Conservation (phyloP, 306 rosid species). For the Acacia crassicarpa region DNA sequence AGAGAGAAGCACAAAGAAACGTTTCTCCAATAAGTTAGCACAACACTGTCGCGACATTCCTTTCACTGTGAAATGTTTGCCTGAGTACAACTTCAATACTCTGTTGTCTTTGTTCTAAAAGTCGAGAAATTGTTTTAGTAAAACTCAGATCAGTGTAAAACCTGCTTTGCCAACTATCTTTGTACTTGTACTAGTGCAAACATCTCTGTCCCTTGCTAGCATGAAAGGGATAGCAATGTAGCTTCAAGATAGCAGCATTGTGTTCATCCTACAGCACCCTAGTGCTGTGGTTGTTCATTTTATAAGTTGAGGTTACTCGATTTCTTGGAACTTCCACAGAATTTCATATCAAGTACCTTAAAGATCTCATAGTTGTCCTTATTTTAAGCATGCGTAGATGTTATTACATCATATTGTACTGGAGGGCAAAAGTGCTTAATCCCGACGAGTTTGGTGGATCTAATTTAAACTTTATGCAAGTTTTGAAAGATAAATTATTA, state of each 20-base stretch:
- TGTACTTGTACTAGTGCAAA: background rate
- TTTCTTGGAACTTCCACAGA: background rate
- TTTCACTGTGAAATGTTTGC: background rate
- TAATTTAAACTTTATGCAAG: background rate
- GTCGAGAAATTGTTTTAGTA: background rate
- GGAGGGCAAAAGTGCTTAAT: background rate
- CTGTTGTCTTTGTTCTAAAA: background rate
- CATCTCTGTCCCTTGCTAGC: background rate
- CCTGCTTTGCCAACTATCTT: background rate
- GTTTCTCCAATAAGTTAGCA: background rate
- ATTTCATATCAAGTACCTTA: background rate
- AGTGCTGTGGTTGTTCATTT: background rate
- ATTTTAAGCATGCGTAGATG: background rate
- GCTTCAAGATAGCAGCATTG: background rate
- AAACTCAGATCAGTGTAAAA: background rate
- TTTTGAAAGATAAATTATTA: background rate
- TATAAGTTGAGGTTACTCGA: background rate
- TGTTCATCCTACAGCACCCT: constrained; percentile 15
- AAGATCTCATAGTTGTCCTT: background rate
- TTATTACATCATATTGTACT: background rate
- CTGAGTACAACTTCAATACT: background rate
- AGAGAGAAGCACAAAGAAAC: background rate
- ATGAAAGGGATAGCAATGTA: background rate
- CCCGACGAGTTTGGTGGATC: background rate
- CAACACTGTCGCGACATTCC: background rate